These are phyloP conservation scores for Rhodofomes roseus DNA, from an alignment of 1,284 basidiomycete species.

Conservation along the genomic window DNA sequence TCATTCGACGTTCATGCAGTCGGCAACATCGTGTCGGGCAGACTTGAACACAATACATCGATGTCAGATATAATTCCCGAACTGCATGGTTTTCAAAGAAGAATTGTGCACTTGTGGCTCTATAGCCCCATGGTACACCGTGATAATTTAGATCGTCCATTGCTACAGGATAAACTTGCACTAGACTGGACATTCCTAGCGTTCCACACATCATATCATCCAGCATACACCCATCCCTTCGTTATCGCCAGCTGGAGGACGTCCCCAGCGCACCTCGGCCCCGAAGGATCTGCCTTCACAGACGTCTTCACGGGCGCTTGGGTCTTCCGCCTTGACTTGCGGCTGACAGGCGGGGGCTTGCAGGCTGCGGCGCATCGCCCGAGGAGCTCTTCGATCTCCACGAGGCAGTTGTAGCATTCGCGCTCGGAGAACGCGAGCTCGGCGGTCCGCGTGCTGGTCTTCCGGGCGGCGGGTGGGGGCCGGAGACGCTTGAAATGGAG, in stretches of 20 bases:
- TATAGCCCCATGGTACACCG: too few relatives aligned
- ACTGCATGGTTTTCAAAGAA: too few relatives aligned
- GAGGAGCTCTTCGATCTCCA: slow-evolving; percentile 54
- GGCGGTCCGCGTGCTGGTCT: slow-evolving; percentile 17
- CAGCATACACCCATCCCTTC: slow-evolving; percentile 45
- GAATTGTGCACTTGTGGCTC: too few relatives aligned
- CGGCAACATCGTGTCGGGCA: too few relatives aligned
- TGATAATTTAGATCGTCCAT: too few relatives aligned
- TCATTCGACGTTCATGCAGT: too few relatives aligned
- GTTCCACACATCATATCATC: not conserved
- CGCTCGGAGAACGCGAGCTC: slow-evolving; percentile 43
- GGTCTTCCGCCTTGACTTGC: slow-evolving; percentile 41
- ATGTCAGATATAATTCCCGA: too few relatives aligned
- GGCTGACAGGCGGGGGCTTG: slow-evolving; percentile 14
- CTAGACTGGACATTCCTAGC: too few relatives aligned
- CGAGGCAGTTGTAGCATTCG: slow-evolving; percentile 56
- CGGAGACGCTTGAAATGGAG: slow-evolving; percentile 65
- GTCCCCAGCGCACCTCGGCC: slow-evolving; percentile 47
- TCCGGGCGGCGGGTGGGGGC: slow-evolving; percentile 36
- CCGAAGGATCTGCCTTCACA: slow-evolving; percentile 8
- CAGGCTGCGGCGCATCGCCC: slow-evolving; percentile 36
- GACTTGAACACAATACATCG: too few relatives aligned
- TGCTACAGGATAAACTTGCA: too few relatives aligned
- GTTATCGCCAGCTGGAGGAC: slow-evolving; percentile 48
- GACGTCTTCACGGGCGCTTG: slow-evolving; percentile 20